These are phyloP conservation scores for Cardamine resedifolia DNA, from an alignment of 345 rosid genomes.

Conservation along the genomic window DNA sequence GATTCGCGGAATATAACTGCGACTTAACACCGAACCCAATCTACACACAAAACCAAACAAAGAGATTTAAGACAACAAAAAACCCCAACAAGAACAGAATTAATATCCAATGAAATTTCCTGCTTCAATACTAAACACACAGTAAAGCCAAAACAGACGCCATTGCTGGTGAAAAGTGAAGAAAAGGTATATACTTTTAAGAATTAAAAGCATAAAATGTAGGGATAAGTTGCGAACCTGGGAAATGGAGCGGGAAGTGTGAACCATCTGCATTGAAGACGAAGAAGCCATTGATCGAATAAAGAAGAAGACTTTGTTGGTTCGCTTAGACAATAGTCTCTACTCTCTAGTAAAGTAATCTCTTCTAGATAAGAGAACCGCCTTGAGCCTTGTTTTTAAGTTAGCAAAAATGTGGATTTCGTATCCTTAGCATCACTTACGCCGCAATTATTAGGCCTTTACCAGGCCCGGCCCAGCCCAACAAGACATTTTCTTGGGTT, in stretches of 20 bases:
- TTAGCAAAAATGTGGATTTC: background rate
- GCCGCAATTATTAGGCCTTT: slow-evolving; percentile 20
- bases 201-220: slow-evolving; percentile 1
- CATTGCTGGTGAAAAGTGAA: background rate
- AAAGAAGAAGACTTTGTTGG: slow-evolving; percentile 6
- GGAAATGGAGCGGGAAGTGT: slow-evolving; percentile 41
- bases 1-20: slow-evolving; percentile 21
- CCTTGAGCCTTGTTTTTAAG: slow-evolving; percentile 32
- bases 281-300: slow-evolving; percentile 52
- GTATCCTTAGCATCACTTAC: slow-evolving; percentile 13
- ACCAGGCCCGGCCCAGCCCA: slow-evolving; percentile 28
- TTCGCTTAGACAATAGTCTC: slow-evolving; percentile 21
- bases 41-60: slow-evolving; percentile 34
- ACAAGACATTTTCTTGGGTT: background rate
- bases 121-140: background rate
- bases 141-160: background rate
- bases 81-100: background rate
- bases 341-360: no score
- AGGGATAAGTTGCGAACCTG: slow-evolving; percentile 43
- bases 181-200: background rate
- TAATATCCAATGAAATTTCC: background rate
- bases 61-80: background rate
- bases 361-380: slow-evolving; percentile 30
- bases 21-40: slow-evolving; percentile 38
- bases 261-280: slow-evolving; percentile 52